Percentiles rank a stretch among this genome's conserved stretches.
Evolutionary conservation across 805 yeast genomes (phyloP).

Genomic region (Ogataea neopini): DNA sequence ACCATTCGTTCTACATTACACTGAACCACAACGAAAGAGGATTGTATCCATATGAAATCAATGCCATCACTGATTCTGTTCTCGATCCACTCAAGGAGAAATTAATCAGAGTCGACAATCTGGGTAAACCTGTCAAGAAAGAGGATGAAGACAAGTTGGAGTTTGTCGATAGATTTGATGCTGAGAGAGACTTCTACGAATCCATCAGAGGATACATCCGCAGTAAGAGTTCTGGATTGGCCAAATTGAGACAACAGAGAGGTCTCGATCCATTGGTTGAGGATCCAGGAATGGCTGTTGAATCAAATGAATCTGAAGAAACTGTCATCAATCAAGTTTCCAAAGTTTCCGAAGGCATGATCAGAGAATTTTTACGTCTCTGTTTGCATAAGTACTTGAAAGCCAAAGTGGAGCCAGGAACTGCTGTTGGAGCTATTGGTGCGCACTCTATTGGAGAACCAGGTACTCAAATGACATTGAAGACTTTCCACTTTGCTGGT

Average conservation of each 20-base stretch:
- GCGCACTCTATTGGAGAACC: conserved; percentile 99
- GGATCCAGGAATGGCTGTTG: conserved; percentile 39
- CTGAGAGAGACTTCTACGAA: conserved; percentile 80
- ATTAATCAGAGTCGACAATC: conserved; percentile 69
- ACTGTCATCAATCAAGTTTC: conserved; percentile 61
- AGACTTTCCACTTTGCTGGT: conserved; percentile 88
- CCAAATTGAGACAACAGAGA: conserved; percentile 54
- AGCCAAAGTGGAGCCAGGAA: conserved; percentile 97
- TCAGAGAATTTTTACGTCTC: conserved; percentile 67
- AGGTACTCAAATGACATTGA: conserved; percentile 96
- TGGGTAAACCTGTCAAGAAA: conserved; percentile 53
- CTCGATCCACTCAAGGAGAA: conserved; percentile 61
- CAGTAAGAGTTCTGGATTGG: conserved; percentile 58
- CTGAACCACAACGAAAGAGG: conserved; percentile 54
- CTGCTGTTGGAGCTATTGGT: conserved; percentile 99
- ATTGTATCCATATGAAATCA: conserved; percentile 70
- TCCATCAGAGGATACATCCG: conserved; percentile 68
- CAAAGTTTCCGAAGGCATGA: conserved; percentile 62
- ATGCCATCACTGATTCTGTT: conserved; percentile 52
- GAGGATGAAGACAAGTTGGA: conserved; percentile 54
- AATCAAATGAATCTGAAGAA: conserved; percentile 30
- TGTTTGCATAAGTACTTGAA: conserved; percentile 80
- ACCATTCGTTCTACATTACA: conserved; percentile 78
- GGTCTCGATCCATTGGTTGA: conserved; percentile 42
- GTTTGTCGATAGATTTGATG: conserved; percentile 80